phyloP scores from a whole-genome alignment of 2,329 filamentous ascomycete genomes.

The Fusarium drepaniforme region DNA sequence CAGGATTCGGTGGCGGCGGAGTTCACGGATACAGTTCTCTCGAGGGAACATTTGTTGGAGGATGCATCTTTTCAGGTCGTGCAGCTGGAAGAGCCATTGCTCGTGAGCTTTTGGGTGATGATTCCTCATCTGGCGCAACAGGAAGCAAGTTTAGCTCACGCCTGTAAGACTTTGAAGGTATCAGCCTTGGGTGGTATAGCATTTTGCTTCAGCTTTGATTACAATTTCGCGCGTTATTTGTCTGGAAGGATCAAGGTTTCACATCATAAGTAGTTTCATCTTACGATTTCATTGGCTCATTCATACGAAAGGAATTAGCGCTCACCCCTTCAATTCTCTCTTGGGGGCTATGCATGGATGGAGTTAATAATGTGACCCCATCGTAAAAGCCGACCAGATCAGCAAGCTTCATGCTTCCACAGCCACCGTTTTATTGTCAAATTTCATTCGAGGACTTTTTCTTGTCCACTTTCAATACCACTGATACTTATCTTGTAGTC shows the following conservation, averaged over 20 bases:
- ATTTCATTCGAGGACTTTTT: neutral
- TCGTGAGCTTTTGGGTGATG: conserved; percentile 53
- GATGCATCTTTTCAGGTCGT: conserved; percentile 72
- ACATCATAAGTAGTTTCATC: neutral
- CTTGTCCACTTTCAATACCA: neutral
- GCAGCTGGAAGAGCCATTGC: conserved; percentile 68
- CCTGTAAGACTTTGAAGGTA: neutral
- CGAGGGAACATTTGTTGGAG: conserved; percentile 72
- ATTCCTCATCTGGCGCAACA: neutral
- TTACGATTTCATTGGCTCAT: neutral
- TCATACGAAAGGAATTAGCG: neutral
- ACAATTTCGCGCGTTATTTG: neutral
- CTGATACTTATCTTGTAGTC: neutral
- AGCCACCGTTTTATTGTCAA: neutral
- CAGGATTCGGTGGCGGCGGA: conserved; percentile 72
- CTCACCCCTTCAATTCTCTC: neutral
- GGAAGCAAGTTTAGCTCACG: conserved; percentile 9
- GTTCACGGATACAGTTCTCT: conserved; percentile 73
- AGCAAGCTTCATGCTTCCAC: neutral
- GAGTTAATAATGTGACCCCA: neutral
- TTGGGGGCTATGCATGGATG: neutral
- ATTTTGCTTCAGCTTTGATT: neutral
- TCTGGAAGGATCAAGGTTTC: neutral
- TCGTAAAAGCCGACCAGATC: neutral
- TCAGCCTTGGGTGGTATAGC: neutral